A percentile compares a stretch with the other conserved stretches of the same genome.
phyloP scores from a whole-genome alignment of 176 grass and related monocot species.

The Eleusine indica region DNA sequence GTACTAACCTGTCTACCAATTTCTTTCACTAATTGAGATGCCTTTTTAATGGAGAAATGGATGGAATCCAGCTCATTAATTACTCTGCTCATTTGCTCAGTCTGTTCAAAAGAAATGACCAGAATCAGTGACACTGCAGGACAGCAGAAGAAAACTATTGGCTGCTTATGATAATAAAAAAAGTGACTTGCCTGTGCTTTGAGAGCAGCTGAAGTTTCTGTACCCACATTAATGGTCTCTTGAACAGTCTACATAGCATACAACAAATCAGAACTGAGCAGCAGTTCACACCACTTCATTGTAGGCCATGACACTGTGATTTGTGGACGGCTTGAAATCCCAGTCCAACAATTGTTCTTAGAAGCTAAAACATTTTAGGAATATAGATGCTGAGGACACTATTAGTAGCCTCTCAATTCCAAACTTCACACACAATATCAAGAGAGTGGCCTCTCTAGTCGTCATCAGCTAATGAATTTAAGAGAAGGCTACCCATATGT shows the following conservation, averaged over 20 bases:
- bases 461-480: neutral
- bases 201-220: constrained; percentile 88
- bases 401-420: constrained; percentile 2
- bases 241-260: constrained; percentile 74
- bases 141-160: constrained; percentile 15
- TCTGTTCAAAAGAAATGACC: constrained; percentile 53
- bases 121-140: neutral
- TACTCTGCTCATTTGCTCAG: constrained; percentile 95
- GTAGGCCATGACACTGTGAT: constrained; percentile 4
- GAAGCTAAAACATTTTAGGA: constrained; percentile 11
- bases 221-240: constrained; percentile 88
- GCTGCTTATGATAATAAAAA: constrained; percentile 27
- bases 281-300: neutral
- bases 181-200: constrained; percentile 70
- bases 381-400: neutral
- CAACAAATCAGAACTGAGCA: constrained; percentile 34
- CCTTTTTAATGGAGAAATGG: constrained; percentile 97
- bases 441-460: neutral
- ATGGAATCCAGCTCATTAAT: constrained; percentile 97
- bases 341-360: neutral
- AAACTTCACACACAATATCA: neutral
- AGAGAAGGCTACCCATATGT: neutral
- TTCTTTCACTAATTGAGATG: constrained; percentile 93
- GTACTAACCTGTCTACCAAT: constrained; percentile 76
- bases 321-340: neutral